Evolutionary conservation across 2,329 filamentous ascomycete genomes (phyloP).

Genomic region (Penicillium sp.): DNA sequence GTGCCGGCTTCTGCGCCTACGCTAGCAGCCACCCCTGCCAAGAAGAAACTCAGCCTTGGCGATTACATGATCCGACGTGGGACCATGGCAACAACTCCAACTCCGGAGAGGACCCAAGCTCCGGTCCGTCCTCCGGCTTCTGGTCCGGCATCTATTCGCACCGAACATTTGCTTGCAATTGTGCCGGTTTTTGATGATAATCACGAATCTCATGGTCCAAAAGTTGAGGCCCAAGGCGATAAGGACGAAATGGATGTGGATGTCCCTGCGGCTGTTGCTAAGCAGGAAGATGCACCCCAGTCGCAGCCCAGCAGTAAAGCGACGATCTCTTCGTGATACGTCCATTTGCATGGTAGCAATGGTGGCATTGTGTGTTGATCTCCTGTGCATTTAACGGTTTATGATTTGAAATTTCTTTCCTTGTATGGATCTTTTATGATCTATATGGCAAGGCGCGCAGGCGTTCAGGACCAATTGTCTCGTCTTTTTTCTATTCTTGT

Average conservation of each 20-base stretch:
- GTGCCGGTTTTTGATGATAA: conserved; percentile 2
- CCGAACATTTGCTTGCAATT: conserved; percentile 5
- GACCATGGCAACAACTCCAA: conserved; percentile 38
- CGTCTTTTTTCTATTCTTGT: conserved; percentile 10
- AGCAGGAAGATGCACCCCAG: conserved; percentile 33
- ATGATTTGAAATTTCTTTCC: conserved; percentile 25
- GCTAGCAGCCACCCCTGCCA: conserved; percentile 46
- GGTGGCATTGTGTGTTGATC: conserved; percentile 14
- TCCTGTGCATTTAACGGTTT: conserved; percentile 21
- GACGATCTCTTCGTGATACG: conserved; percentile 27
- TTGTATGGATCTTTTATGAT: conserved; percentile 21
- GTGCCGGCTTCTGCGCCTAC: conserved; percentile 27
- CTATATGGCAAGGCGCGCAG: conserved; percentile 12
- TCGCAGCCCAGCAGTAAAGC: conserved; percentile 25
- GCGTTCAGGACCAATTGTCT: conserved; percentile 21
- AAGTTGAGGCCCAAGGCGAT: not conserved
- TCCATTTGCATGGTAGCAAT: conserved; percentile 13
- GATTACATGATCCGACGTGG: conserved; percentile 48
- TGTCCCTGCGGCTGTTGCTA: conserved; percentile 26
- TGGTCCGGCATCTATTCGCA: not conserved
- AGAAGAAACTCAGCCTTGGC: conserved; percentile 51
- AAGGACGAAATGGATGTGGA: conserved; percentile 20
- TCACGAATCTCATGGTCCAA: not conserved
- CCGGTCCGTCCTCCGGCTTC: conserved; percentile 13
- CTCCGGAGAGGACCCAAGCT: conserved; percentile 39